Conservation (phyloP, 192 early-diverging fungal species). For the Mortierella antarctica region DNA sequence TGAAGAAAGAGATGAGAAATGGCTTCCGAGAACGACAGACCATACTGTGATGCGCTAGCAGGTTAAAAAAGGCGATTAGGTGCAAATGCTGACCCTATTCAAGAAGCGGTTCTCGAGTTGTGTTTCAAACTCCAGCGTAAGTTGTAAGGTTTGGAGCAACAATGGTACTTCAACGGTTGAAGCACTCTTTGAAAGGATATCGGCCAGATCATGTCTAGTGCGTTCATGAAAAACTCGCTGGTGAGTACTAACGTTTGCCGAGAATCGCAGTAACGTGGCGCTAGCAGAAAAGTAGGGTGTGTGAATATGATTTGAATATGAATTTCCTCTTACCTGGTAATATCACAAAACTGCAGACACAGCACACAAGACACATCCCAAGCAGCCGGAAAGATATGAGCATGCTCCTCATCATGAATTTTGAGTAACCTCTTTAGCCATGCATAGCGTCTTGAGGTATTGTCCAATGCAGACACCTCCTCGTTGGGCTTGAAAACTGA, state of each 20-base stretch:
- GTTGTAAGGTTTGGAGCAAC: slow-evolving; percentile 79
- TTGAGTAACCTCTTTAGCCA: slow-evolving; percentile 93
- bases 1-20: background rate
- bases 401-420: slow-evolving; percentile 90
- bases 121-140: slow-evolving; percentile 91
- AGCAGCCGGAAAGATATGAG: slow-evolving; percentile 77
- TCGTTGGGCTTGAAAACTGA: slow-evolving; percentile 79
- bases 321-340: slow-evolving; percentile 72
- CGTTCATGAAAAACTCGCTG: background rate
- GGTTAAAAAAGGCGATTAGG: background rate
- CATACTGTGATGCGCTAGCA: background rate
- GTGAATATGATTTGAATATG: slow-evolving; percentile 17
- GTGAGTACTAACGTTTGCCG: background rate
- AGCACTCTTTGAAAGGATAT: slow-evolving; percentile 68
- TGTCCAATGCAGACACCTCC: slow-evolving; percentile 85
- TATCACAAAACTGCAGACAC: slow-evolving; percentile 82
- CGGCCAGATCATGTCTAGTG: slow-evolving; percentile 70
- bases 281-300: background rate
- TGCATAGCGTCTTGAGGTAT: slow-evolving; percentile 89
- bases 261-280: background rate
- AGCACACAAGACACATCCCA: slow-evolving; percentile 84
- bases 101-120: slow-evolving; percentile 83
- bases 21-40: too few species aligned
- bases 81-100: slow-evolving; percentile 49
- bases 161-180: slow-evolving; percentile 73